Evolutionary conservation across 345 rosid genomes (phyloP), one percentile per base, ranked within the genome.

Genomic region (Lagerstroemia speciosa): DNA sequence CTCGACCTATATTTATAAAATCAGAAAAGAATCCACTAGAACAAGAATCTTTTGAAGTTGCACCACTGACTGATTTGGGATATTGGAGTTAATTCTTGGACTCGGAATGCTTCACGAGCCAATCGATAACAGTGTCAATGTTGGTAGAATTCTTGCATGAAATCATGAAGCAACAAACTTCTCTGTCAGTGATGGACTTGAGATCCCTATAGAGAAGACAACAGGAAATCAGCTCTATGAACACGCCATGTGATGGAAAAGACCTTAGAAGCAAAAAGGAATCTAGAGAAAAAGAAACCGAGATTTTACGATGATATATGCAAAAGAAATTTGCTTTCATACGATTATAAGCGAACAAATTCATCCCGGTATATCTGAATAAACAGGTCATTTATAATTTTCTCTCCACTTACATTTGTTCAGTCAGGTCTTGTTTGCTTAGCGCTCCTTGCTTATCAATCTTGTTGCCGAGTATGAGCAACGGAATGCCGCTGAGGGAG

Each of bases 41-140:
- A 10, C 29, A 26, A 27, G 63, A 58, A 58, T 5, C 63, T 26
- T 48, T 20, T 53, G 60, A 53, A 53, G 24, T 27, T 12, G 14
- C 41, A 8, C 12, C 27, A 36, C 43, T 27, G 63, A 11, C 6
- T 30, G 20, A 58, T 34, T 43, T 1, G 8, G 2, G 48, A 19
- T 3, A 19, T 22, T 1, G 29, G 30, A 41, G 30, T 38, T 64
- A 64, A 41, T 64, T 32, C 46, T 64, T 64, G 16, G 43, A 64
- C 67, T 64, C 88, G 20, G 98, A 91, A 79, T 94, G 98, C 88
- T 94, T 94, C 67, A 94, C 88, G 41, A 94, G 97, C 99, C 99
- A 91, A 66, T 94, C 97, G 3, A 94, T 86, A 29, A 91, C 98
- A 3, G 70, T 77, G 78, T 89, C 97, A 26, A 94, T 91, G 85